Base-by-base conservation (phyloP, 2,329 filamentous ascomycete genomes). In the Fusarium sublunatum region DNA sequence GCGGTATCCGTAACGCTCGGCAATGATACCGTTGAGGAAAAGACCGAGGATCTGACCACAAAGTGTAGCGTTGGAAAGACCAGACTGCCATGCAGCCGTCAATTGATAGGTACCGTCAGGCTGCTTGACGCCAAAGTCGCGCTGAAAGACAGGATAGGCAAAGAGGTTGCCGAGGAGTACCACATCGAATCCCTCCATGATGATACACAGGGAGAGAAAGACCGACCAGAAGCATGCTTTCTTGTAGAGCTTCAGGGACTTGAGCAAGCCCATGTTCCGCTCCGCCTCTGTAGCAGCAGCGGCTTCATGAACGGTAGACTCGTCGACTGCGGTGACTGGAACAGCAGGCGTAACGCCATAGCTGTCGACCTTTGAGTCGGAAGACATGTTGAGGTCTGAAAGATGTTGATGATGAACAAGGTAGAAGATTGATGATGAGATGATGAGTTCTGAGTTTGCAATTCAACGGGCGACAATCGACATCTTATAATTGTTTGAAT, bases 11-110 rank as follows among this genome's bases (percentile, higher is more conserved):
- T 77, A 76, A 1, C 74, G 72, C 26, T 86, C 81, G 8, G 80
- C 77, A 7, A 84, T 69, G 53, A 78, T 74, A 12, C 83, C 84
- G 54, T 79, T 82, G 47, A 81, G 28, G 48, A 83, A 77, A 3
- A 84, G 76, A 2, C 84, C 84, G 2, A 85, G 36, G 22, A 86
- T 81, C 52, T 81, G 76, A 10, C 84, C 84, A 3, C 77, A 77
- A 6, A 79, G 74, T 0, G 79, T 76, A 9, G 78, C 83, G 40
- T 83, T 84, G 38, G 76, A 77, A 4, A 86, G 72, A 7, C 78
- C 82, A 3, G 82, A 77, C 67, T 85, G 83, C 84, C 84, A 86
- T 1, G 78, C 73, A 2, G 81, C 79, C 1, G 79, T 78, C 43
- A 86, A 70, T 55, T 83, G 73, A 56, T 83, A 83, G 1, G 63